Evolutionary conservation across 192 early-diverging fungal species (phyloP).

Genomic region (Spinellus fusiger): DNA sequence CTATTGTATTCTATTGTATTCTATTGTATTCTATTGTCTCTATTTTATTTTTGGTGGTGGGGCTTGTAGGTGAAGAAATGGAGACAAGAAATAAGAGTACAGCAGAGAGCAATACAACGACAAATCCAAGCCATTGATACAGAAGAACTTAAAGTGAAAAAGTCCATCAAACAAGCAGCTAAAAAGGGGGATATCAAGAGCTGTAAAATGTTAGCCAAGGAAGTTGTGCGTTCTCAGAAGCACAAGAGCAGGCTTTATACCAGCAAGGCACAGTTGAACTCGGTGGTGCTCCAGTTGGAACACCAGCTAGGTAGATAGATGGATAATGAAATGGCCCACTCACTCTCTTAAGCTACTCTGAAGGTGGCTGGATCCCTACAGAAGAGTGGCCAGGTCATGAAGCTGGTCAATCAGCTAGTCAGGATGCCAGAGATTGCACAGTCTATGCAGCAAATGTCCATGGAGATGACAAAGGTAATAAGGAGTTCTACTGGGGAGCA

Average conservation of each 20-base stretch:
- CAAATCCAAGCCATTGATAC: constrained; percentile 69
- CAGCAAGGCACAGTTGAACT: constrained; percentile 90
- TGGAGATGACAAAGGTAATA: constrained; percentile 95
- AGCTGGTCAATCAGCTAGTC: constrained; percentile 80
- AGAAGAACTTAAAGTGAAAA: constrained; percentile 83
- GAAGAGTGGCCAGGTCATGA: constrained; percentile 89
- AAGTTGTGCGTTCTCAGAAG: constrained; percentile 71
- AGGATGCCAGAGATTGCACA: constrained; percentile 79
- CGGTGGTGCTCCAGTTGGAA: constrained; percentile 83
- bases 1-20: too few relatives aligned
- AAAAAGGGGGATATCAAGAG: constrained; percentile 76
- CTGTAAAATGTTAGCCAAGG: constrained; percentile 76
- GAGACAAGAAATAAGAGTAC: constrained; percentile 71
- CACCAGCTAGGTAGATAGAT: constrained; percentile 70
- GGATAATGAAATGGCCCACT: neutral
- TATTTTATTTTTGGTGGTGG: neutral
- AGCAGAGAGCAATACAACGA: constrained; percentile 84
- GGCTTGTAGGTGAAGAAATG: constrained; percentile 81
- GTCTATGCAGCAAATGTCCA: constrained; percentile 87
- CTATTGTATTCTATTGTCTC: too few relatives aligned
- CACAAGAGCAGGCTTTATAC: constrained; percentile 79
- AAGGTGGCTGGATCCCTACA: constrained; percentile 86
- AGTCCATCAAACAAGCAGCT: constrained; percentile 74
- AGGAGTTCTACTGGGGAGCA: too few relatives aligned
- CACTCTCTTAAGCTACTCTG: constrained; percentile 53